phyloP scores from a whole-genome alignment of 2,329 filamentous ascomycete species.

The Aspergillus sp. region DNA sequence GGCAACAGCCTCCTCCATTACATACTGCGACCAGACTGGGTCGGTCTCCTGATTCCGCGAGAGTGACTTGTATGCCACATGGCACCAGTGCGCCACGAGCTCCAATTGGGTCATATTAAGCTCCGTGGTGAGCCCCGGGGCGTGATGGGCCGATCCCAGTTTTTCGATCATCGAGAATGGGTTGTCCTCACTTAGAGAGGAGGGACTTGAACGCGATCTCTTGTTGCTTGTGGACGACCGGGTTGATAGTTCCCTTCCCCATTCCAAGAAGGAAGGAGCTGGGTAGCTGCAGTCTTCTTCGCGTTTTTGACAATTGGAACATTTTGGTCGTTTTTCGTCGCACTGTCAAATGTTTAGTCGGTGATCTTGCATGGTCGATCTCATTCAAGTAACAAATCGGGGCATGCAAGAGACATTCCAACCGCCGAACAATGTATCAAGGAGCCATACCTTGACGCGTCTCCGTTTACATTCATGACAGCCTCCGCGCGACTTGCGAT shows the following conservation, averaged over 20 bases:
- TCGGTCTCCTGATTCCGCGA: conserved; percentile 18
- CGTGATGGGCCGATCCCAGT: neutral
- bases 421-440: too few species aligned
- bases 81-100: conserved; percentile 20
- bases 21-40: conserved; percentile 17
- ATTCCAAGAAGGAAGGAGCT: conserved; percentile 13
- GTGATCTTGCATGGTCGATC: neutral
- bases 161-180: neutral
- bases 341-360: conserved; percentile 12
- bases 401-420: too few species aligned
- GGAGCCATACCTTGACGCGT: conserved; percentile 20
- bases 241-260: neutral
- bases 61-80: conserved; percentile 17
- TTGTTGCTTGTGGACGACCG: neutral
- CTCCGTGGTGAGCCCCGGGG: neutral
- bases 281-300: conserved; percentile 19
- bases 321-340: conserved; percentile 21
- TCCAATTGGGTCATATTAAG: conserved; percentile 20
- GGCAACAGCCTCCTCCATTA: conserved; percentile 19
- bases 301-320: conserved; percentile 17
- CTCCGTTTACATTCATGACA: conserved; percentile 23
- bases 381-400: too few species aligned
- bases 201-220: neutral
- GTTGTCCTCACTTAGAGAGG: neutral
- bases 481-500: conserved; percentile 24